Base-by-base conservation (phyloP, 305 asterid genomes). In the Fraxinus dipetala region DNA sequence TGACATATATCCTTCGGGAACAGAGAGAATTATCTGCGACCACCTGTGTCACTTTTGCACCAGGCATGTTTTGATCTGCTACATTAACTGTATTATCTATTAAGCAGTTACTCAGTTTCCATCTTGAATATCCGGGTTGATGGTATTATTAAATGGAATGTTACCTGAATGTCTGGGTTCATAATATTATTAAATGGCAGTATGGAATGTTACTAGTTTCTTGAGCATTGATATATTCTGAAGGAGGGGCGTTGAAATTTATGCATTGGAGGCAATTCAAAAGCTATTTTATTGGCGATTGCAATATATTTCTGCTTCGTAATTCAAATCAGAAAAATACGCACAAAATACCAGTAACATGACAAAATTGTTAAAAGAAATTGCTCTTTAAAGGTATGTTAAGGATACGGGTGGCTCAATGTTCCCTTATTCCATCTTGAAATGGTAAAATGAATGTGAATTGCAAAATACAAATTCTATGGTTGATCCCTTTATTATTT, bases 1-100 rank as follows among this genome's bases (percentile, higher is more conserved):
- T 94, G 35, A 93, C 98, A 8, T 94, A 94, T 83, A 93, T 94
- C 78, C 94, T 94, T 69, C 89, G 98, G 80, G 98, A 94, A 80
- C 96, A 89, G 84, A 87, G 90, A 83, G 98, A 91, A 80, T 89
- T 93, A 67, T 87, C 95, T 11, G 85, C 93, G 59, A 85, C 88
- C 83, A 90, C 95, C 28, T 93, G 94, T 51, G 89, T 93, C 77
- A 88, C 94, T 74, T 94, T 94, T 89, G 98, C 97, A 81, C 98
- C 98, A 87, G 97, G 98, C 83, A 83, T 83, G 92, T 83, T 36
- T 43, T 75, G 67, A 56, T n/a, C 9, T 26, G 67, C 7, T 56
- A 16, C 28, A 18, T 18, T 20, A 56, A 54, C 20, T 56, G 24
- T 18, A 56, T 56, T 22, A 40, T 36, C 45, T 75, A 38, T 73